Conservation (phyloP, 495 filamentous ascomycete species). For the Neurospora africana region DNA sequence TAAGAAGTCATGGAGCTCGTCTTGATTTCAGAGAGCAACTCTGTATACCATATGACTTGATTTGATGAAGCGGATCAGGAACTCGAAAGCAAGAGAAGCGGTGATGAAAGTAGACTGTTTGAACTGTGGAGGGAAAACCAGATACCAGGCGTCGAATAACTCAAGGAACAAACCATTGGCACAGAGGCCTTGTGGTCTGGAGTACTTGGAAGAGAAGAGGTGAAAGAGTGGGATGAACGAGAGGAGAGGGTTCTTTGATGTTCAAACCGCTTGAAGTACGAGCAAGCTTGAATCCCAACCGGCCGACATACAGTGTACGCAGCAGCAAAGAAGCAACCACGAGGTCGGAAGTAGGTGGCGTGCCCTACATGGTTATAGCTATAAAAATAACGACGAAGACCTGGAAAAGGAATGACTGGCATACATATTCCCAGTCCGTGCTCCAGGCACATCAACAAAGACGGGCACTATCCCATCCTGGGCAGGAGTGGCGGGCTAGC, state of each 20-base stretch:
- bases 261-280: neutral
- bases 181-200: neutral
- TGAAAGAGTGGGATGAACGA: neutral
- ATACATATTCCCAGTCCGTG: slow-evolving; percentile 16
- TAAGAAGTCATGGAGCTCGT: neutral
- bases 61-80: neutral
- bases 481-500: neutral
- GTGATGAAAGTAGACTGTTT: neutral
- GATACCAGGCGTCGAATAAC: neutral
- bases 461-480: neutral
- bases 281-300: neutral
- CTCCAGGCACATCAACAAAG: slow-evolving; percentile 3
- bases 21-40: neutral
- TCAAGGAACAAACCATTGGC: neutral
- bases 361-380: slow-evolving; percentile 5
- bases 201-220: neutral
- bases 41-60: neutral
- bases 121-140: neutral
- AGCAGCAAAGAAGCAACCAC: neutral
- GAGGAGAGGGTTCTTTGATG: neutral
- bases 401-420: slow-evolving; percentile 11
- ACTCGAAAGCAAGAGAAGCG: neutral
- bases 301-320: neutral
- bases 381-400: slow-evolving; percentile 5
- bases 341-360: slow-evolving; percentile 7